These are phyloP conservation scores for Scheffersomyces titani DNA, from an alignment of 1,139 yeast genomes.

Conservation along the genomic window DNA sequence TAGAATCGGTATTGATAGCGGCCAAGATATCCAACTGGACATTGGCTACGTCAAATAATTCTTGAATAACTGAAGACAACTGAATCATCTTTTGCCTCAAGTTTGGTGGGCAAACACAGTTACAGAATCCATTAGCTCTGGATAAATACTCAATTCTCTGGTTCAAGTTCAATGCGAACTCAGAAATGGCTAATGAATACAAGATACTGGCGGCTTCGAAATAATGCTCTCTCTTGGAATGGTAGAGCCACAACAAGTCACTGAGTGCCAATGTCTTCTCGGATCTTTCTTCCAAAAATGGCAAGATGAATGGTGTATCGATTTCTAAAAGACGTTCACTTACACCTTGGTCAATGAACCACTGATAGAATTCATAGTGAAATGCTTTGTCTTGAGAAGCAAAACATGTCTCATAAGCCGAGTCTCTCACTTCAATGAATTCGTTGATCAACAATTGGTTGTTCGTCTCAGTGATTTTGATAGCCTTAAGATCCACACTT, in stretches of 20 bases:
- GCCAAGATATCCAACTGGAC: constrained; percentile 80
- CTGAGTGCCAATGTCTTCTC: constrained; percentile 69
- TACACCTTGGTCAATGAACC: constrained; percentile 81
- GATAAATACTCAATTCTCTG: constrained; percentile 87
- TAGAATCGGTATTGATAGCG: constrained; percentile 57
- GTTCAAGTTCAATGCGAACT: constrained; percentile 65
- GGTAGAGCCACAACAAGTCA: constrained; percentile 84
- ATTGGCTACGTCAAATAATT: constrained; percentile 83
- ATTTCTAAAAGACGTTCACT: constrained; percentile 77
- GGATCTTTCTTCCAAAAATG: constrained; percentile 76
- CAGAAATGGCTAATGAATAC: constrained; percentile 71
- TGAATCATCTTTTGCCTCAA: constrained; percentile 75
- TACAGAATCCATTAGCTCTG: constrained; percentile 91
- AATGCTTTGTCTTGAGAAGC: constrained; percentile 75
- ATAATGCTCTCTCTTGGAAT: constrained; percentile 78
- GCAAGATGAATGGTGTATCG: constrained; percentile 77
- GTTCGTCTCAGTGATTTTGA: constrained; percentile 48
- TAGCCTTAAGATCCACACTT: constrained; percentile 68
- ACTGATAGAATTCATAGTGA: constrained; percentile 89
- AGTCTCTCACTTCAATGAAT: constrained; percentile 62
- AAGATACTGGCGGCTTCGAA: constrained; percentile 83
- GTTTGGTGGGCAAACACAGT: constrained; percentile 78
- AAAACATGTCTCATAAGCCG: constrained; percentile 74
- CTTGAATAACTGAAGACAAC: constrained; percentile 70
- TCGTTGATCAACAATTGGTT: constrained; percentile 52